Percentiles rank a stretch among this genome's conserved stretches.
These are phyloP conservation scores for Triticum dicoccoides DNA, from an alignment of 176 grass and related monocot species.

Conservation along the genomic window DNA sequence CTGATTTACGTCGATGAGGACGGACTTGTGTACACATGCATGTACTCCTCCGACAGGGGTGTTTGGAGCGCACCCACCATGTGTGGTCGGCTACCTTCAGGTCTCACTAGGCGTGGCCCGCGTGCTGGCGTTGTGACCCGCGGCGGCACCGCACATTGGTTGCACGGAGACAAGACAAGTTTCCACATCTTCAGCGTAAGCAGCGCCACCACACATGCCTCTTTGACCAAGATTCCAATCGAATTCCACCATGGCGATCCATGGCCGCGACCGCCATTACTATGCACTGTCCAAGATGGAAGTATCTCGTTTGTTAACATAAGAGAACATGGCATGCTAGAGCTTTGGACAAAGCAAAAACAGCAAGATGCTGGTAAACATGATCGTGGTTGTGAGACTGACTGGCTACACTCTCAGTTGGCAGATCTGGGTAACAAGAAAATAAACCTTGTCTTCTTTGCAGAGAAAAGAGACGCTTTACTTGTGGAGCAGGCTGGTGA, in stretches of 20 bases:
- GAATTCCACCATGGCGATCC: background rate
- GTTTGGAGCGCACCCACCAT: background rate
- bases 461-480: too few relatives aligned
- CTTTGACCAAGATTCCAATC: background rate
- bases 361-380: background rate
- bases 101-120: background rate
- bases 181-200: background rate
- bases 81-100: background rate
- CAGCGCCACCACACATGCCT: background rate
- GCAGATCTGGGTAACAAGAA: too few relatives aligned
- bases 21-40: too few relatives aligned
- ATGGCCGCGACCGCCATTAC: background rate
- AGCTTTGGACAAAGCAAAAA: background rate
- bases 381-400: too few relatives aligned
- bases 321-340: background rate
- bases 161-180: background rate
- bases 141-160: background rate
- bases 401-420: too few relatives aligned
- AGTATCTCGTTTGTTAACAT: background rate
- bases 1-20: too few relatives aligned
- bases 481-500: too few relatives aligned
- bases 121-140: background rate
- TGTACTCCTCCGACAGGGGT: too few relatives aligned
- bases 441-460: too few relatives aligned
- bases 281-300: background rate